These are phyloP conservation scores for Pseudisothecium myosuroides DNA, from an alignment of 225 moss, liverwort and hornwort species.

Conservation along the genomic window DNA sequence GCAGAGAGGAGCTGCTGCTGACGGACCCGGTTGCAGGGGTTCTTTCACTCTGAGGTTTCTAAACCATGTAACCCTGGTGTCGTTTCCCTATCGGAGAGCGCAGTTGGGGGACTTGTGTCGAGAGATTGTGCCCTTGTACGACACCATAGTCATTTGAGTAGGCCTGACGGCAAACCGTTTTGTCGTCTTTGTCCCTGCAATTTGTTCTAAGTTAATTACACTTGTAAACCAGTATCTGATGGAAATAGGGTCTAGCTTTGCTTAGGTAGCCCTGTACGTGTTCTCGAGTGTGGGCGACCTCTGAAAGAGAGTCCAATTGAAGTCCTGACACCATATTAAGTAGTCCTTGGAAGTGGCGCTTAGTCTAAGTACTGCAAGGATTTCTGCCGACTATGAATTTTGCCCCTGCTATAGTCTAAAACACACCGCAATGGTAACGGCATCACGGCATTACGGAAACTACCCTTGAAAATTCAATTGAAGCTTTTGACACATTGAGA, in stretches of 20 bases:
- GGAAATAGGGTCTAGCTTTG: neutral
- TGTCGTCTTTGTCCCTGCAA: neutral
- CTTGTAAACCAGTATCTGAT: neutral
- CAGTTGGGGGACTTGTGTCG: neutral
- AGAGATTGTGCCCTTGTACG: neutral
- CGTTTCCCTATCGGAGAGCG: neutral
- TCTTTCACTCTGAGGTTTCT: neutral
- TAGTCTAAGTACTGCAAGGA: neutral
- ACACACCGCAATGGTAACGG: neutral
- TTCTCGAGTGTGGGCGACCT: neutral
- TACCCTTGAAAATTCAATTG: too few relatives aligned
- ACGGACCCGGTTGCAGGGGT: neutral
- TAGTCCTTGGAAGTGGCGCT: neutral
- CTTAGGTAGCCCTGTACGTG: too few relatives aligned
- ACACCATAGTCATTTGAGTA: neutral
- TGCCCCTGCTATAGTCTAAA: too few relatives aligned
- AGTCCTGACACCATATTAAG: neutral
- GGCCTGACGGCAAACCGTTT: neutral
- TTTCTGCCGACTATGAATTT: neutral
- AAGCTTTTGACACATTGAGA: neutral
- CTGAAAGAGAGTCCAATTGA: too few relatives aligned
- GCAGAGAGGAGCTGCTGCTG: too few relatives aligned
- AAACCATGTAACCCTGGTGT: neutral
- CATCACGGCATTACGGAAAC: too few relatives aligned
- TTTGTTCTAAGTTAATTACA: neutral